Evolutionary conservation across 768 basidiomycete species (phyloP).

Genomic region (Lactarius evosmus): DNA sequence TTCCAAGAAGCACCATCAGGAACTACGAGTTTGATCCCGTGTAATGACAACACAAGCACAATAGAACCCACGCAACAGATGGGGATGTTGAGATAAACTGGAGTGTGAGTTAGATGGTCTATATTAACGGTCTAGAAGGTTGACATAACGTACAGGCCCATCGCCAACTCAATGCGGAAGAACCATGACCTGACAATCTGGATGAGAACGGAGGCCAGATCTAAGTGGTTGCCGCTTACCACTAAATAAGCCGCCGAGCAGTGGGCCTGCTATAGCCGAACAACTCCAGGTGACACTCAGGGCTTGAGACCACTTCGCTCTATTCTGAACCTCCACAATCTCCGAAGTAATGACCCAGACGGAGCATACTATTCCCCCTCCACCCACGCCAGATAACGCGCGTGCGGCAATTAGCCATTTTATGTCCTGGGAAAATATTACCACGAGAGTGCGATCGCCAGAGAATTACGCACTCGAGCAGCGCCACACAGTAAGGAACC

Average conservation of each 20-base stretch:
- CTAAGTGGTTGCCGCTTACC: conserved; percentile 41
- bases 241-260: conserved; percentile 82
- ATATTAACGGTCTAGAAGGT: conserved; percentile 15
- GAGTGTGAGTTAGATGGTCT: conserved; percentile 24
- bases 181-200: conserved; percentile 21
- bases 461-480: conserved; percentile 51
- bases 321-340: conserved; percentile 64
- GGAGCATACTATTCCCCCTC: conserved; percentile 79
- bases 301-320: conserved; percentile 83
- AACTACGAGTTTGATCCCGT: conserved; percentile 47
- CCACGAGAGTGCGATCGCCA: conserved; percentile 19
- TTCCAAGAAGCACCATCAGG: conserved; percentile 54
- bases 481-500: conserved; percentile 80
- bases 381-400: conserved; percentile 71
- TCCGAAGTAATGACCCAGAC: conserved; percentile 88
- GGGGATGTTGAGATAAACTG: conserved; percentile 84
- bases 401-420: conserved; percentile 67
- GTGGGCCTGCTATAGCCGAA: conserved; percentile 78
- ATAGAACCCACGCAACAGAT: conserved; percentile 59
- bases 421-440: conserved; percentile 41
- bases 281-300: conserved; percentile 84
- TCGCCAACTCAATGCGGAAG: conserved; percentile 59
- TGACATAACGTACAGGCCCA: conserved; percentile 69
- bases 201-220: conserved; percentile 8
- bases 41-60: conserved; percentile 59